Evolutionary conservation across 108 stramenopile species (phyloP).

Genomic region (Discostella pseudostelligera): DNA sequence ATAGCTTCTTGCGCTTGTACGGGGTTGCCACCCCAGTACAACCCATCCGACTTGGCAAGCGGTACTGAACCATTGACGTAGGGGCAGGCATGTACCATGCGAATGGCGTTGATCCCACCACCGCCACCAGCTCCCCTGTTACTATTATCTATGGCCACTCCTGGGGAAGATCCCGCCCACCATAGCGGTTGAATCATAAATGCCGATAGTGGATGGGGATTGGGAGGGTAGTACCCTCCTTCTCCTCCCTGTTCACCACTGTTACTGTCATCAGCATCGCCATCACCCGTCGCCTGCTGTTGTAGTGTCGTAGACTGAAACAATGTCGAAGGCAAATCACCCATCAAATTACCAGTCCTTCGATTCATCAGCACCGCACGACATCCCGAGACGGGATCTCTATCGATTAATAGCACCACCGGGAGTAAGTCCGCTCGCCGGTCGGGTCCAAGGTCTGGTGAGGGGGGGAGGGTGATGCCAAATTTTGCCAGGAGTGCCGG

Average conservation of each 20-base stretch:
- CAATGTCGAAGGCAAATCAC: conserved; percentile 67
- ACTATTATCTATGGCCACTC: conserved; percentile 20
- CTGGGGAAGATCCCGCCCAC: conserved; percentile 71
- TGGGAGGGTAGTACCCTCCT: conserved; percentile 18
- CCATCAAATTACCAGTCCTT: conserved; percentile 82
- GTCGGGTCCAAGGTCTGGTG: conserved; percentile 77
- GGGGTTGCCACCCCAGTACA: conserved; percentile 84
- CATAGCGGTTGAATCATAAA: conserved; percentile 88
- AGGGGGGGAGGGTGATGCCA: conserved; percentile 74
- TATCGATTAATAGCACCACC: conserved; percentile 63
- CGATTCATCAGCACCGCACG: conserved; percentile 73
- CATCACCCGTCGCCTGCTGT: too few species aligned
- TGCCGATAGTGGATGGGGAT: conserved; percentile 48
- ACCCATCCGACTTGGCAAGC: conserved; percentile 65
- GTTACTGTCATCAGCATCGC: conserved; percentile 6
- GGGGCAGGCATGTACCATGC: conserved; percentile 72
- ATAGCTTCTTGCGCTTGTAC: conserved; percentile 76
- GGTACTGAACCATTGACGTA: conserved; percentile 58
- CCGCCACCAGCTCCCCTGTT: conserved; percentile 35
- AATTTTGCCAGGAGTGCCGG: conserved; percentile 71
- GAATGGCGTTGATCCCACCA: conserved; percentile 24
- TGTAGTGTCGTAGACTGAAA: conserved; percentile 8
- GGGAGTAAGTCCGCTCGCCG: conserved; percentile 80
- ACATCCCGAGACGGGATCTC: conserved; percentile 44
- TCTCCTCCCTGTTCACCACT: conserved; percentile 8